Conservation (phyloP, 305 asterid species). For the Ilex paraguariensis region DNA sequence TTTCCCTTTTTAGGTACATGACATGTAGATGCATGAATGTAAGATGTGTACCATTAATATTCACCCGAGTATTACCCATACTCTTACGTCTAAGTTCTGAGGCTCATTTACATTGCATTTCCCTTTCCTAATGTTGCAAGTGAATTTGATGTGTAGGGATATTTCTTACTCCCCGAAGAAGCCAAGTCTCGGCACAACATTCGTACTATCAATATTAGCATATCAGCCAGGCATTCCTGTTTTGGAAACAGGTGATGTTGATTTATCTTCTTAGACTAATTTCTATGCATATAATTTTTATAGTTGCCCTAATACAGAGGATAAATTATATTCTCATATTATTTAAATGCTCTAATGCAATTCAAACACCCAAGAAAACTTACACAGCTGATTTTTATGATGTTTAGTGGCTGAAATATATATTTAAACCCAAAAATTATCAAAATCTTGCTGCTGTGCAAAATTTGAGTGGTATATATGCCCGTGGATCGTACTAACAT, state of each 20-base stretch:
- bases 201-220: slow-evolving; percentile 63
- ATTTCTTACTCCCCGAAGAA: slow-evolving; percentile 88
- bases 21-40: not conserved
- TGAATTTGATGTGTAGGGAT: slow-evolving; percentile 52
- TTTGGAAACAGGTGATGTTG: slow-evolving; percentile 84
- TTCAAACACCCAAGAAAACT: too few relatives aligned
- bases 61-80: not conserved
- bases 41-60: not conserved
- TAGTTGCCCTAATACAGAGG: too few relatives aligned
- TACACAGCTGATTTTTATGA: too few relatives aligned
- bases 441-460: too few relatives aligned
- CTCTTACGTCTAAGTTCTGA: too few relatives aligned
- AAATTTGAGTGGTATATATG: too few relatives aligned
- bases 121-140: slow-evolving; percentile 14
- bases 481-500: slow-evolving; percentile 1
- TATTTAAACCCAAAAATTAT: too few relatives aligned
- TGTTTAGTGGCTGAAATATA: too few relatives aligned
- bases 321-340: too few relatives aligned
- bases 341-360: too few relatives aligned
- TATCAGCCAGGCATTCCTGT: slow-evolving; percentile 86
- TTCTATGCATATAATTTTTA: too few relatives aligned
- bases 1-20: slow-evolving; percentile 7
- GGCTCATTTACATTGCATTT: not conserved
- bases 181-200: slow-evolving; percentile 78
- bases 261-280: not conserved